Evolutionary conservation across 371 early-diverging fungal species (phyloP).

Genomic region (Blakeslea trispora): DNA sequence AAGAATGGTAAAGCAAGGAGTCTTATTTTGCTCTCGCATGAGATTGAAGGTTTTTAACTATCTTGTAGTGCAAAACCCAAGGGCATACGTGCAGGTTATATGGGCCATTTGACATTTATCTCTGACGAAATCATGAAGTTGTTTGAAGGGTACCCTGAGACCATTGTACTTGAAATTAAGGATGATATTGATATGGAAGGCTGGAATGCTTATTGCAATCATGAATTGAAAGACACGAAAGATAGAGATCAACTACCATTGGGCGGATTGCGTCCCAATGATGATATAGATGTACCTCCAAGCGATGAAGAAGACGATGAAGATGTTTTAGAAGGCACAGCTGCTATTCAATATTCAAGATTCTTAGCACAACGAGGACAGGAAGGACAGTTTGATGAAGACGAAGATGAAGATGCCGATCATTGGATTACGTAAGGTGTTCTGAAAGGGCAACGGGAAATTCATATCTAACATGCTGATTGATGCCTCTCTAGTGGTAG

Average conservation of each 20-base stretch:
- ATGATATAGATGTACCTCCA: slow-evolving; percentile 31
- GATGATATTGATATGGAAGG: slow-evolving; percentile 72
- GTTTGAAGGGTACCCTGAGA: slow-evolving; percentile 66
- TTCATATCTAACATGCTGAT: too few relatives aligned
- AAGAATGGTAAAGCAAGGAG: slow-evolving; percentile 30
- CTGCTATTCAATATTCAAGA: slow-evolving; percentile 32
- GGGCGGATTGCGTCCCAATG: slow-evolving; percentile 80
- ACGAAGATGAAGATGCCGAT: slow-evolving; percentile 35
- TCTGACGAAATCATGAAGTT: slow-evolving; percentile 91
- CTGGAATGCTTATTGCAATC: slow-evolving; percentile 86
- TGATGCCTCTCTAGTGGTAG: slow-evolving; percentile 19
- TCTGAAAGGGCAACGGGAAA: too few relatives aligned
- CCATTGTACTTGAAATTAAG: slow-evolving; percentile 54
- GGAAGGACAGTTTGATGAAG: slow-evolving; percentile 34
- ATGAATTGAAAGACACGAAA: slow-evolving; percentile 78
- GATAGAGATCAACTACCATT: slow-evolving; percentile 86
- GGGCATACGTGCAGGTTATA: slow-evolving; percentile 90
- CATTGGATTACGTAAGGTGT: slow-evolving; percentile 29
- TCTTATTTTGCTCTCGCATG: background rate
- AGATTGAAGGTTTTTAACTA: too few relatives aligned
- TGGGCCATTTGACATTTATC: slow-evolving; percentile 95
- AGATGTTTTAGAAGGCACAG: slow-evolving; percentile 22
- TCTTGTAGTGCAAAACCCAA: slow-evolving; percentile 72
- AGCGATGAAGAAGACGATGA: slow-evolving; percentile 37
- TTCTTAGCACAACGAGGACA: slow-evolving; percentile 31